Base-by-base conservation (phyloP, 495 filamentous ascomycete species). In the Massariosphaeria phaeospora region DNA sequence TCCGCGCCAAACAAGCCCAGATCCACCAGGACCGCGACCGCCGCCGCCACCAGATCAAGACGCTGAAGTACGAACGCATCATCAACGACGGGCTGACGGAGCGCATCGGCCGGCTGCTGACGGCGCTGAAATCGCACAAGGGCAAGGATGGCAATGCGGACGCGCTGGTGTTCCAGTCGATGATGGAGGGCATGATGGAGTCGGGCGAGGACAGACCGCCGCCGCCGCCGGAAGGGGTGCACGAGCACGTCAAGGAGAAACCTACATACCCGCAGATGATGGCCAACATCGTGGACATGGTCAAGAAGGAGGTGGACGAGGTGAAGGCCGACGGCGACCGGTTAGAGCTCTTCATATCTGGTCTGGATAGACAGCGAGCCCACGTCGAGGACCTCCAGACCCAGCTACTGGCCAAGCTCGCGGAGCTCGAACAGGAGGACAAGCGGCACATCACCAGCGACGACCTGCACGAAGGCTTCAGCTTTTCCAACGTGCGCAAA, bases 211-310 rank as follows among this genome's bases (percentile, higher is more conserved):
- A 96, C 70, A 74, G 81, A 65, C 83, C 87, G 13, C 82, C 83
- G 2, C 62, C 73, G 20, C 84, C 89, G 21, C 83, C 89, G 20
- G 84, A 81, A 52, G 89, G 86, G 20, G 84, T 95, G 29, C 84
- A 94, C 65, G 78, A 80, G 30, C 72, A 88, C 54, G 81, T 84
- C 60, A 74, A 77, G 57, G 84, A 90, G 62, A 80, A 85, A 49
- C 89, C 89, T 0, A 86, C 84, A 4, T 98, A 95, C 66, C 91
- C 88, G 15, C 85, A 89, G 72, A 97, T 98, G 93, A 90, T 97
- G 85, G 85, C 88, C 25, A 79, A 83, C 4, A 62, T 98, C 57
- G 79, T 96, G 6, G 93, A 98, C 63, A 87, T 96, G 67, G 90
- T 97, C 24, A 97, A 96, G 74, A 86, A 86, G 68, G 83, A 89